A percentile compares a stretch with the other conserved stretches of the same genome.
Conservation (phyloP, 2,329 filamentous ascomycete genomes). For the Xylaria sp. region DNA sequence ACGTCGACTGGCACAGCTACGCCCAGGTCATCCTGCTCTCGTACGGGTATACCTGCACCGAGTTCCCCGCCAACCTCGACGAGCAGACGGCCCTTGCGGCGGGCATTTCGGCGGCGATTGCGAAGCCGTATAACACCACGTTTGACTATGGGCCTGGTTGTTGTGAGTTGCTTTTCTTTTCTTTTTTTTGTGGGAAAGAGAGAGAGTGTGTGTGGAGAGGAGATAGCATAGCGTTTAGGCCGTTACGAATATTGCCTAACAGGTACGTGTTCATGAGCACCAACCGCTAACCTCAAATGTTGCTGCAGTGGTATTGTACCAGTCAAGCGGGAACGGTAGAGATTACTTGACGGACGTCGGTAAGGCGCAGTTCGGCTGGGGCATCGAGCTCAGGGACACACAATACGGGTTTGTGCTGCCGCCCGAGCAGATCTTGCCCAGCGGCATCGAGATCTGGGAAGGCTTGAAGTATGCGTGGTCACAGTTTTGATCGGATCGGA, state of each 20-base stretch:
- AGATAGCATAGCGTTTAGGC: neutral
- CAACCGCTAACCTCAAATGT: conserved; percentile 3
- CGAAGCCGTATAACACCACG: conserved; percentile 47
- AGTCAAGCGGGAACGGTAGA: conserved; percentile 46
- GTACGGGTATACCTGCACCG: conserved; percentile 66
- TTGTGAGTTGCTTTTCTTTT: conserved; percentile 21
- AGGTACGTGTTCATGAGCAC: neutral
- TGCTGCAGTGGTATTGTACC: conserved; percentile 42
- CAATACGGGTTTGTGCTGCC: conserved; percentile 55
- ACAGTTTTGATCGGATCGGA: conserved; percentile 26
- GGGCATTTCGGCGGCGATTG: conserved; percentile 47
- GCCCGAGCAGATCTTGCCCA: conserved; percentile 52
- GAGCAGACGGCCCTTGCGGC: conserved; percentile 57
- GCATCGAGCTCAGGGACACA: conserved; percentile 53
- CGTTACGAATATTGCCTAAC: no score
- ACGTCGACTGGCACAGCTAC: conserved; percentile 71
- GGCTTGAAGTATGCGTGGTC: conserved; percentile 46
- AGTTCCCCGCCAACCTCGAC: conserved; percentile 55
- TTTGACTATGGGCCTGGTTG: conserved; percentile 46
- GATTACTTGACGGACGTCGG: conserved; percentile 47
- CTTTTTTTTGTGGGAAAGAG: neutral
- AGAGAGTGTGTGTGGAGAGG: no score
- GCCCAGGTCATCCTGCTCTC: conserved; percentile 64
- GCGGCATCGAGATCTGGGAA: conserved; percentile 51
- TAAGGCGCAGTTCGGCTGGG: conserved; percentile 53